A percentile compares a stretch with the other conserved stretches of the same genome.
Evolutionary conservation across 495 filamentous ascomycete genomes (phyloP).

Genomic region (Rusavskia elegans): DNA sequence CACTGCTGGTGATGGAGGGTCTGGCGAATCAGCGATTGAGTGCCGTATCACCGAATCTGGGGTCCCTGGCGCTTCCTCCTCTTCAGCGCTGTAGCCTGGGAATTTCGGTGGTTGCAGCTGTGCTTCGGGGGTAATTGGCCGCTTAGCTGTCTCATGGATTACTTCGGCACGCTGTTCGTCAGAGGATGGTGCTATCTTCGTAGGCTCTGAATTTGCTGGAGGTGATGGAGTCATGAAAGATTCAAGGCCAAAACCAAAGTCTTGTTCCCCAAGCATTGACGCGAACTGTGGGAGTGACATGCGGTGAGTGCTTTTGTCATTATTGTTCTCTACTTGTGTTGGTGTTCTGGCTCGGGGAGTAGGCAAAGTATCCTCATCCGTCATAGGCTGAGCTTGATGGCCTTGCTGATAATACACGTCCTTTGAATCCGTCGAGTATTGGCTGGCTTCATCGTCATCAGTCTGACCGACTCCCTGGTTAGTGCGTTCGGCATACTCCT

Average conservation of each 20-base stretch:
- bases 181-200: conserved; percentile 1
- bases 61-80: conserved; percentile 55
- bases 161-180: conserved; percentile 10
- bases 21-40: conserved; percentile 31
- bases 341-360: conserved; percentile 15
- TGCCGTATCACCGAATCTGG: conserved; percentile 91
- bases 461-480: conserved; percentile 23
- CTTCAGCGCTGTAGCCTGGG: conserved; percentile 26
- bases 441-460: conserved; percentile 30
- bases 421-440: conserved; percentile 30
- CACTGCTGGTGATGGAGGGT: conserved; percentile 41
- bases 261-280: conserved; percentile 25
- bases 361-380: conserved; percentile 17
- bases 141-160: conserved; percentile 33
- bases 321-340: background rate
- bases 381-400: conserved; percentile 8
- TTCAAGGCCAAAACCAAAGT: conserved; percentile 33
- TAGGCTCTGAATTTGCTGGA: conserved; percentile 15
- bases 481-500: conserved; percentile 26
- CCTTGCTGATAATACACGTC: conserved; percentile 1
- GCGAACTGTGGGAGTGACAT: conserved; percentile 31
- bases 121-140: conserved; percentile 50
- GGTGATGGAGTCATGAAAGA: conserved; percentile 37
- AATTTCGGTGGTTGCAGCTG: conserved; percentile 32
- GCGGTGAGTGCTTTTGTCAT: conserved; percentile 6